Percentiles rank a stretch among this genome's conserved stretches.
phyloP scores from a whole-genome alignment of 768 basidiomycete genomes.

The Lentinus tigrinus region DNA sequence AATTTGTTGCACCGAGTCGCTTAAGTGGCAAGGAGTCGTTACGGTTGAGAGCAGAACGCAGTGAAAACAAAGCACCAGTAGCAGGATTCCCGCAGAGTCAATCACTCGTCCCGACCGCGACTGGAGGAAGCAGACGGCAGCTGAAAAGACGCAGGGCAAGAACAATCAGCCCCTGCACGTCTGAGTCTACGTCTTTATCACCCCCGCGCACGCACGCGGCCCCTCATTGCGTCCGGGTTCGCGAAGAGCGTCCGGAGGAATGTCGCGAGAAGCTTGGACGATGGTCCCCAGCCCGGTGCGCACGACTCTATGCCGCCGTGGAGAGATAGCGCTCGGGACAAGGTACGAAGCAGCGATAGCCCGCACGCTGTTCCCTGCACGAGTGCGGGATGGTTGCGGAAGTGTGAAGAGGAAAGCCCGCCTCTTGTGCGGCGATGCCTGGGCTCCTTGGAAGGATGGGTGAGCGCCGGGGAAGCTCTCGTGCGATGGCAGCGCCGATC shows the following conservation, averaged over 20 bases:
- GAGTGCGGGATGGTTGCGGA: not conserved
- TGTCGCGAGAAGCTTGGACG: constrained; percentile 20
- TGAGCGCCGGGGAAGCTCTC: not conserved
- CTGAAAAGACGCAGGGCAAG: not conserved
- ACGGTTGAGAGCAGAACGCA: too few relatives aligned
- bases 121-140: not conserved
- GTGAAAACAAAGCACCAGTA: too few relatives aligned
- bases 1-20: too few relatives aligned
- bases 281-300: not conserved
- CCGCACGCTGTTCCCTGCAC: not conserved
- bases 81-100: not conserved
- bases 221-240: constrained; percentile 10
- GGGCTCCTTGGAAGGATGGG: too few relatives aligned
- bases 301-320: constrained; percentile 5
- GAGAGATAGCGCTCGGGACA: not conserved
- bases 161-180: not conserved
- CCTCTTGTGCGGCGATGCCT: not conserved
- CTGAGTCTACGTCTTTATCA: not conserved
- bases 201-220: not conserved
- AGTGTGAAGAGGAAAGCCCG: constrained; percentile 2
- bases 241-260: constrained; percentile 19
- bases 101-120: constrained; percentile 7
- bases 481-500: not conserved
- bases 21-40: too few relatives aligned
- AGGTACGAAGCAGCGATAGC: not conserved